Evolutionary conservation across 1,139 yeast species (phyloP), one percentile per base, ranked within the genome.

Genomic region (Wickerhamomyces sp.): DNA sequence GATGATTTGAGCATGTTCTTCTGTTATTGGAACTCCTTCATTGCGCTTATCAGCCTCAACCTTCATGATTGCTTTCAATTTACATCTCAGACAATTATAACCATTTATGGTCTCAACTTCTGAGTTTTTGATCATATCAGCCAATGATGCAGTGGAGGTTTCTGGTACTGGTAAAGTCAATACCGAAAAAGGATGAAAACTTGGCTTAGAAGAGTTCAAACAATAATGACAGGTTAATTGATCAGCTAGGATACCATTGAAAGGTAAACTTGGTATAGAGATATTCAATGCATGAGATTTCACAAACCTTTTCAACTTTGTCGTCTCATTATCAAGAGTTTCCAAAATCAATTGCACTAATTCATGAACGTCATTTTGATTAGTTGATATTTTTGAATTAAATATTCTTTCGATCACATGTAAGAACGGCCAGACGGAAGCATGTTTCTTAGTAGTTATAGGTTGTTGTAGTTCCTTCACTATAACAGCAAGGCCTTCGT

Each of bases 321-420:
- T 57, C 49, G 76, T 72, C 56, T 90, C 97, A 44, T 71, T 74
- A 41, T 84, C 82, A 41, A 90, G 66, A 0, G 94, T 82, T 54
- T 90, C 96, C 33, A 89, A 66, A 28, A 90, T 71, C 40, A 87
- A 61, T 55, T 87, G 95, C 25, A 92, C 74, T 46, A 92, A 70
- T 55, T 92, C 98, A 51, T 92, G 97, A 0, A 97, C 96, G 64
- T 90, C 97, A 53, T 90, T 96, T 61, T 92, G 98, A 32, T 78
- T 76, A 26, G 89, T 67, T 2, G 95, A 81, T 25, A 92, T 81
- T 49, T 77, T 78, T 7, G 90, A 81, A 43, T 79, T 74, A 63
- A 82, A 85, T n/a, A 85, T 81, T n/a, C 62, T 61, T 56, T 90
- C 97, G 41, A 90, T 63, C 12, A 78, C 79, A 40, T 75, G 81